phyloP scores from a whole-genome alignment of 176 grass and related monocot genomes.

The Raddia distichophylla region DNA sequence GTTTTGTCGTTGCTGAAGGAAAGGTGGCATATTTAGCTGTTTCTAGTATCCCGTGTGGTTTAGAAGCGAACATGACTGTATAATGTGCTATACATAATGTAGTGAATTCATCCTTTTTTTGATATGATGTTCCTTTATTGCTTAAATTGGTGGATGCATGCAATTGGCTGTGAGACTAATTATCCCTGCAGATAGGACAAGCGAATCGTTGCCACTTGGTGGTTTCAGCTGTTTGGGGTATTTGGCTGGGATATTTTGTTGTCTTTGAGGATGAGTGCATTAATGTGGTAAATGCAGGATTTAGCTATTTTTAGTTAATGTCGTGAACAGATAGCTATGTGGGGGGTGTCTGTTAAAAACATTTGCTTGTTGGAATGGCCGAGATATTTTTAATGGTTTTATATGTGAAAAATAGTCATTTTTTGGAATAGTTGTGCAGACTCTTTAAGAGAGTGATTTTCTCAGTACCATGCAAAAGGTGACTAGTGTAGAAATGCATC shows the following conservation, averaged over 20 bases:
- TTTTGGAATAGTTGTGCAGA: not conserved
- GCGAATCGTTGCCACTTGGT: not conserved
- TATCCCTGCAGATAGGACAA: not conserved
- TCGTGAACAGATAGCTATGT: not conserved
- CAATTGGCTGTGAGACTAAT: not conserved
- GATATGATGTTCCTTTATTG: not conserved
- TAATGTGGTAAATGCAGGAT: not conserved
- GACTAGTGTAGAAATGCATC: not conserved
- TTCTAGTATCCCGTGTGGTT: not conserved
- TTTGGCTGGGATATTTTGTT: not conserved
- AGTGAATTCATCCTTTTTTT: not conserved
- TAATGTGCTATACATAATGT: not conserved
- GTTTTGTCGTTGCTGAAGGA: not conserved
- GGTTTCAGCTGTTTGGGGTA: not conserved
- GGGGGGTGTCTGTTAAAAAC: not conserved
- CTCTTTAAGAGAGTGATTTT: not conserved
- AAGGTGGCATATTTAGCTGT: not conserved
- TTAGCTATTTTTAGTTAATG: not conserved
- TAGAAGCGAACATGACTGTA: not conserved
- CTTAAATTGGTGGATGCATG: not conserved
- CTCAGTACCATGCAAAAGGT: not conserved
- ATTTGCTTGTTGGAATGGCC: not conserved
- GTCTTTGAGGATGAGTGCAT: not conserved
- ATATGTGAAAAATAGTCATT: not conserved
- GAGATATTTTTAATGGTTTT: not conserved